phyloP scores from a whole-genome alignment of 345 rosid species.

The Salix dunnii region DNA sequence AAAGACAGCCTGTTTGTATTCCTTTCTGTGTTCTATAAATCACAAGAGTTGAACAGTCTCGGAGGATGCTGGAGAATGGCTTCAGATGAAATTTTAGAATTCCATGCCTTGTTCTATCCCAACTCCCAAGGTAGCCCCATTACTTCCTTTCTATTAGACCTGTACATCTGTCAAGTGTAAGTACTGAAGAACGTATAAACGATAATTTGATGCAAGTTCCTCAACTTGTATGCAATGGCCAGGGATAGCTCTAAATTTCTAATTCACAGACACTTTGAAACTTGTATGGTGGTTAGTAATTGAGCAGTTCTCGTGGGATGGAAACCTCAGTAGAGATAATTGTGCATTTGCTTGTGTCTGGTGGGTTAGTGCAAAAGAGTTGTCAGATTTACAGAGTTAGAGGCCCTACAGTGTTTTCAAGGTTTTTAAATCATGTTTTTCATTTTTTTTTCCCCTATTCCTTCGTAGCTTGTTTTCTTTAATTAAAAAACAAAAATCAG shows the following conservation, averaged over 20 bases:
- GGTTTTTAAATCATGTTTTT: no score
- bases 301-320: neutral
- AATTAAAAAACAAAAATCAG: no score
- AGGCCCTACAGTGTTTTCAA: no score
- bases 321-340: neutral
- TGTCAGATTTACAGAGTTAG: no score
- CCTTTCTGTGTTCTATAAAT: neutral
- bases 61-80: neutral
- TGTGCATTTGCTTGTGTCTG: neutral
- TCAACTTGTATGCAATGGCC: neutral
- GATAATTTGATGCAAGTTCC: neutral
- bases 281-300: neutral
- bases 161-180: neutral
- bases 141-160: neutral
- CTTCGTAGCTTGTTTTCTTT: no score
- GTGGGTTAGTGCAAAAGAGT: no score
- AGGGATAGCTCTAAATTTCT: neutral
- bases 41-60: neutral
- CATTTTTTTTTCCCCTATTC: no score
- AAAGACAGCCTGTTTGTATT: neutral
- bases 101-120: neutral
- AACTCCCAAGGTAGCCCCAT: neutral
- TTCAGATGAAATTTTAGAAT: neutral
- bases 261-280: neutral
- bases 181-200: neutral